Evolutionary conservation across 2,329 filamentous ascomycete species (phyloP), one percentile per base, ranked within the genome.

Genomic region (Westerdykella aurantiaca): DNA sequence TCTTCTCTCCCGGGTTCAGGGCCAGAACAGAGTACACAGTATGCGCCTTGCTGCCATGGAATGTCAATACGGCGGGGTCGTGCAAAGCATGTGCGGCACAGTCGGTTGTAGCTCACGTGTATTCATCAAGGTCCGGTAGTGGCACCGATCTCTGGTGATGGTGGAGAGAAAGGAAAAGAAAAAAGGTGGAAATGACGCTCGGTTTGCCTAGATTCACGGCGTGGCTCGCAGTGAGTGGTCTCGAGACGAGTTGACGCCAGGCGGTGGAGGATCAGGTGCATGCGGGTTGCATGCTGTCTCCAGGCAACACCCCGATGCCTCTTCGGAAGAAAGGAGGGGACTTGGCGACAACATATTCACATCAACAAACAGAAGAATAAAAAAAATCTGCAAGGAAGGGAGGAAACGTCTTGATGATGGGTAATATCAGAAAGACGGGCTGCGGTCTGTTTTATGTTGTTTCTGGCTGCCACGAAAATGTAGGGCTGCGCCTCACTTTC

Each of bases 401-500:
- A 25, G 23, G 5, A 25, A 10, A 10, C 5, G 23, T 25, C 23
- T 25, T 25, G 23, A 5, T 25, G 5, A 25, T 10, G 23, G 2
- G 34, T n/a, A 33, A 22, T 45, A 18, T 31, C 6, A 3, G 13
- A 45, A 14, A 42, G 35, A 41, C 41, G 23, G 23, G 23, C 23
- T 25, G 23, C 23, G 5, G 23, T 25, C 23, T 25, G 23, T 10
- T 49, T 58, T 55, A 51, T 47, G 5, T 10, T 25, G 23, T 25
- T 25, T 25, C 23, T 25, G 23, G 23, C 23, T 25, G 23, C n/a
- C 23, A 25, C 23, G 5, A 25, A 25, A 25, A 25, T 25, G 10
- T 25, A 25, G 48, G 56, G 60, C 60, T 63, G 59, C 59, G 61
- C 62, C 61, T 64, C 61, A 64, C 53, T 63, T 50, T 57, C 38